phyloP scores from a whole-genome alignment of 805 yeast species.

The Candida rishiriensis region DNA sequence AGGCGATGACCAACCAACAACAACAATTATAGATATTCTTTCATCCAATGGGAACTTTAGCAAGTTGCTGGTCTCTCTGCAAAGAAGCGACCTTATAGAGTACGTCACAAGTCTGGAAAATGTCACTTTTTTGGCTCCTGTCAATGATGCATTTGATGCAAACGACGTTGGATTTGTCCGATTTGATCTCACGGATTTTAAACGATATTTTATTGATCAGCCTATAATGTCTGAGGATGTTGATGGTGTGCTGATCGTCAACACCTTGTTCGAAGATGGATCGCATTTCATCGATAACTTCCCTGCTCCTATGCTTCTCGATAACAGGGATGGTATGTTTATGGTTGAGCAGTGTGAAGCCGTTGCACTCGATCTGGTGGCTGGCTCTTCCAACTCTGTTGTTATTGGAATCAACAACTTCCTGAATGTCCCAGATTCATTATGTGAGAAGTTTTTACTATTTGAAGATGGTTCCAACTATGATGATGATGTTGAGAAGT shows the following conservation, averaged over 20 bases:
- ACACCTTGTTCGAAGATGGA: constrained; percentile 19
- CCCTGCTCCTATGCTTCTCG: constrained; percentile 30
- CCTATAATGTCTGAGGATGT: constrained; percentile 28
- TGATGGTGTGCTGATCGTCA: constrained; percentile 24
- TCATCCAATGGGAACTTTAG: constrained; percentile 68
- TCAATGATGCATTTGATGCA: constrained; percentile 62
- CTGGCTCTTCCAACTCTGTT: constrained; percentile 59
- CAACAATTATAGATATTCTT: constrained; percentile 60
- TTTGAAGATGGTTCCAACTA: constrained; percentile 23
- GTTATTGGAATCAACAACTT: constrained; percentile 59
- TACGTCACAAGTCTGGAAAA: constrained; percentile 52
- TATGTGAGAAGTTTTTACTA: constrained; percentile 24
- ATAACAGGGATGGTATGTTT: constrained; percentile 26
- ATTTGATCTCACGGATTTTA: constrained; percentile 14
- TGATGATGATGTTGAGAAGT: constrained; percentile 13
- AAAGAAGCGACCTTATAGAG: constrained; percentile 59
- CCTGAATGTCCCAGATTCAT: constrained; percentile 34
- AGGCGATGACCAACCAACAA: constrained; percentile 25
- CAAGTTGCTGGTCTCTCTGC: constrained; percentile 55
- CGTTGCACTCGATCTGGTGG: constrained; percentile 52
- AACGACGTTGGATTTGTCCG: constrained; percentile 4
- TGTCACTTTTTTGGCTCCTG: constrained; percentile 75
- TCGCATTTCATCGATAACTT: constrained; percentile 16
- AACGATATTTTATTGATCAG: constrained; percentile 32
- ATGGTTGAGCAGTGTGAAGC: constrained; percentile 44